These are phyloP conservation scores for Herpetomonas samuelpessoai DNA, from an alignment of 208 protist species.

Conservation along the genomic window DNA sequence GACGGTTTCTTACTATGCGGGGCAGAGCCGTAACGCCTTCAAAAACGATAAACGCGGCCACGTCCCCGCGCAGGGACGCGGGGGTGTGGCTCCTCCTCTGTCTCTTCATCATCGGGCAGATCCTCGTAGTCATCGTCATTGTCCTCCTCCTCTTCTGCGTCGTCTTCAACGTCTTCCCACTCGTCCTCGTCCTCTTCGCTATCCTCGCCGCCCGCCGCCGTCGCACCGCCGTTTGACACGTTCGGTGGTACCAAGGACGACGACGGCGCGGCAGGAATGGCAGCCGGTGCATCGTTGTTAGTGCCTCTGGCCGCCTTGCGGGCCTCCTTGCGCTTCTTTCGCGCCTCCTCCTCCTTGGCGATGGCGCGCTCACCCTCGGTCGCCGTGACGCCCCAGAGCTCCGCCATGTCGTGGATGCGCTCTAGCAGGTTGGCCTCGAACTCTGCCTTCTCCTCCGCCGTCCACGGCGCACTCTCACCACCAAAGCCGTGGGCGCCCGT, in stretches of 20 bases:
- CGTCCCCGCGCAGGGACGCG: too few species aligned
- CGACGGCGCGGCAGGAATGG: too few species aligned
- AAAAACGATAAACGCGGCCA: too few species aligned
- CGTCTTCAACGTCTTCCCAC: constrained; percentile 18
- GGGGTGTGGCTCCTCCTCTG: constrained; percentile 7
- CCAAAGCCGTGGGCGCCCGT: constrained; percentile 4
- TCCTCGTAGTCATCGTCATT: constrained; percentile 10
- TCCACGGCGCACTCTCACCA: constrained; percentile 21
- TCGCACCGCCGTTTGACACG: too few species aligned
- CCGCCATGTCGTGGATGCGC: constrained; percentile 29
- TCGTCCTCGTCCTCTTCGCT: constrained; percentile 19
- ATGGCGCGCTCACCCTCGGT: constrained; percentile 34
- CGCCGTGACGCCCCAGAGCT: constrained; percentile 30
- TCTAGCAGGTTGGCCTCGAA: constrained; percentile 45
- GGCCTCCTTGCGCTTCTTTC: not conserved
- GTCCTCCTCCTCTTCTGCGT: constrained; percentile 20
- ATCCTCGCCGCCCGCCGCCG: not conserved
- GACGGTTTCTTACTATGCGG: too few species aligned
- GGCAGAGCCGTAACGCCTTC: too few species aligned
- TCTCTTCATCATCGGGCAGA: not conserved
- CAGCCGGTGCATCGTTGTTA: too few species aligned
- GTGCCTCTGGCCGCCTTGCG: not conserved
- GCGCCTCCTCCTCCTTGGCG: constrained; percentile 7
- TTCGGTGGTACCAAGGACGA: too few species aligned
- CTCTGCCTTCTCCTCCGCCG: constrained; percentile 29